Conservation (phyloP, 2,329 filamentous ascomycete species). For the Aspergillus sp. region DNA sequence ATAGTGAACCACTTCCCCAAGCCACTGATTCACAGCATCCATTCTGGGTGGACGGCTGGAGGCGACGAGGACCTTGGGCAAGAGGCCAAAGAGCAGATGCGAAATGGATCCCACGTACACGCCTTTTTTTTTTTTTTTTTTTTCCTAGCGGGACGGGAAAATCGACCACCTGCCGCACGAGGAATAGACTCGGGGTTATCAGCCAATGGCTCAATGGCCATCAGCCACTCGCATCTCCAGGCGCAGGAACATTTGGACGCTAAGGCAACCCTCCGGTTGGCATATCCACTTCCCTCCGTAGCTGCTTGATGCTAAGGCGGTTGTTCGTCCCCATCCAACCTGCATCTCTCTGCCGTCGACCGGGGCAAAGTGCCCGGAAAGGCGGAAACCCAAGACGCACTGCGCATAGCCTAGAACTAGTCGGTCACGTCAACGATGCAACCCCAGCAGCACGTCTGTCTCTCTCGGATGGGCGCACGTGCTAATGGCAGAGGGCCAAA, state of each 20-base stretch:
- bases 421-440: background rate
- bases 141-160: slow-evolving; percentile 11
- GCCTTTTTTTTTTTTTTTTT: background rate
- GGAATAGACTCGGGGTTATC: slow-evolving; percentile 12
- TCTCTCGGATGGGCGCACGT: background rate
- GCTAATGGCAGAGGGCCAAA: background rate
- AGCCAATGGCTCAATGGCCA: slow-evolving; percentile 8
- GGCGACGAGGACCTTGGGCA: slow-evolving; percentile 11
- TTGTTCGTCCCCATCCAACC: background rate
- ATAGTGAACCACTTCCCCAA: background rate
- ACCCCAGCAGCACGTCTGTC: background rate
- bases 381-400: background rate
- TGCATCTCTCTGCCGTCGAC: background rate
- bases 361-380: background rate
- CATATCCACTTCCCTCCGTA: background rate
- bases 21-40: background rate
- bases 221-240: background rate
- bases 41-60: background rate
- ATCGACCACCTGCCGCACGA: slow-evolving; percentile 11
- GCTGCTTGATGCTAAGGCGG: background rate
- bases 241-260: background rate
- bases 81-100: slow-evolving; percentile 2
- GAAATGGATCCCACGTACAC: slow-evolving; percentile 12
- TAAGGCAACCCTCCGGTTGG: background rate
- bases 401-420: background rate